These are phyloP conservation scores for Discostella stelligera DNA, from an alignment of 352 stramenopile genomes.

Conservation along the genomic window DNA sequence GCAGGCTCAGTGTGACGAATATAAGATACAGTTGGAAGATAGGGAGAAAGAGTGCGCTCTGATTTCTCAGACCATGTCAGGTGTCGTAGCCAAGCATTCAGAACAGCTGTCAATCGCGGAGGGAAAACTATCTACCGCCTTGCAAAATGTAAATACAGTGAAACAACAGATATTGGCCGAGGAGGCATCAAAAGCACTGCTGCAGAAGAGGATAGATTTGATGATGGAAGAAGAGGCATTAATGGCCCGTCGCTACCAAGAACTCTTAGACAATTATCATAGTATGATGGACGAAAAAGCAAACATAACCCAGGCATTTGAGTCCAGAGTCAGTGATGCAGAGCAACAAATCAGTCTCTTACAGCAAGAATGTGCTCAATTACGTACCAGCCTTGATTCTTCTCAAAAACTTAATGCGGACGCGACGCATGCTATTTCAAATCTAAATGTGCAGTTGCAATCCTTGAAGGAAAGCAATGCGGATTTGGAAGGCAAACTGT, in stretches of 20 bases:
- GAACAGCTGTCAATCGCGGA: slow-evolving; percentile 39
- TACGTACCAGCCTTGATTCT: slow-evolving; percentile 22
- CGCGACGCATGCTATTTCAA: slow-evolving; percentile 24
- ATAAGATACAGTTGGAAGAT: slow-evolving; percentile 33
- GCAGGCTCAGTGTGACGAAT: slow-evolving; percentile 32
- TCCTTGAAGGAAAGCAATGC: slow-evolving; percentile 29
- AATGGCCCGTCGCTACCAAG: slow-evolving; percentile 24
- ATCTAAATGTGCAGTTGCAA: slow-evolving; percentile 37
- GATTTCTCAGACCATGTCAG: slow-evolving; percentile 12
- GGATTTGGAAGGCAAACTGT: slow-evolving; percentile 39
- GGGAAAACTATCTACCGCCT: slow-evolving; percentile 32
- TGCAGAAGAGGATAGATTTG: slow-evolving; percentile 22
- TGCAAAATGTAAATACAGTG: slow-evolving; percentile 10
- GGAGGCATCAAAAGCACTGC: slow-evolving; percentile 7
- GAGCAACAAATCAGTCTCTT: slow-evolving; percentile 21
- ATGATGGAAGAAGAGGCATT: slow-evolving; percentile 35
- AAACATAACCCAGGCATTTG: slow-evolving; percentile 17
- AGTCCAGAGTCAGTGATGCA: slow-evolving; percentile 24
- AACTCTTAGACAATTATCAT: slow-evolving; percentile 24
- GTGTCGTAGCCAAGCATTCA: slow-evolving; percentile 30
- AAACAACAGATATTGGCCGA: slow-evolving; percentile 16
- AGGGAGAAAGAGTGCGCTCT: slow-evolving; percentile 21
- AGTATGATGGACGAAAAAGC: slow-evolving; percentile 25
- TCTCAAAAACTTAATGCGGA: slow-evolving; percentile 13
- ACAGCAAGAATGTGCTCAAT: slow-evolving; percentile 28